Conservation (phyloP, 805 yeast genomes). For the Tetrapisispora taiwanensis region DNA sequence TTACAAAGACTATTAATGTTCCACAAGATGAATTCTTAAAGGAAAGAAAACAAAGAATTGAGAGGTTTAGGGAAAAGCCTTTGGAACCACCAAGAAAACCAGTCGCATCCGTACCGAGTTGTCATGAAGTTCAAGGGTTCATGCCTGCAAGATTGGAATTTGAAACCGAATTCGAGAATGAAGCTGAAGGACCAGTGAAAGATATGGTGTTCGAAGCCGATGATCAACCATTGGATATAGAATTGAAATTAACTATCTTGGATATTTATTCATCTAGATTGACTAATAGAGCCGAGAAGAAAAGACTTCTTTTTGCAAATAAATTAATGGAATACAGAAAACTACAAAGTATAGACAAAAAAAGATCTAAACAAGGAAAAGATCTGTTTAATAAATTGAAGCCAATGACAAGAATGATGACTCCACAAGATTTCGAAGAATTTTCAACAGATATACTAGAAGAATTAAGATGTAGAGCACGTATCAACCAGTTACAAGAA, state of each 20-base stretch:
- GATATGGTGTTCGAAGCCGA: conserved; percentile 95
- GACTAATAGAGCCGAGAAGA: conserved; percentile 87
- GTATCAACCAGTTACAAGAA: conserved; percentile 84
- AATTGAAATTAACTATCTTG: conserved; percentile 74
- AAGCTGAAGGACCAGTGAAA: conserved; percentile 87
- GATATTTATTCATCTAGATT: conserved; percentile 85
- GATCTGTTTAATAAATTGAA: conserved; percentile 68
- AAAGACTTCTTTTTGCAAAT: conserved; percentile 70
- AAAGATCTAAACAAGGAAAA: conserved; percentile 79
- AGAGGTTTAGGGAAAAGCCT: conserved; percentile 59
- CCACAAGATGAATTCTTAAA: conserved; percentile 61
- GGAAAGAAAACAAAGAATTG: conserved; percentile 60
- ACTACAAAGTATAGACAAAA: conserved; percentile 73
- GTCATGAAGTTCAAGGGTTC: conserved; percentile 94
- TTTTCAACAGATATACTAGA: conserved; percentile 64
- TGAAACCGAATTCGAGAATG: conserved; percentile 93
- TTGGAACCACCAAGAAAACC: conserved; percentile 83
- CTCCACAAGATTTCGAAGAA: conserved; percentile 67
- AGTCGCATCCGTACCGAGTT: conserved; percentile 85
- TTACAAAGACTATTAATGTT: conserved; percentile 59
- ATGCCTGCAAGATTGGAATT: conserved; percentile 99
- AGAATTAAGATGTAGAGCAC: conserved; percentile 67
- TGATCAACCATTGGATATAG: conserved; percentile 80
- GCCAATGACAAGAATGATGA: conserved; percentile 72
- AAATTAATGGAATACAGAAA: conserved; percentile 75